Base-by-base conservation (phyloP, 2,329 filamentous ascomycete species). In the Ramichloridium luteum region DNA sequence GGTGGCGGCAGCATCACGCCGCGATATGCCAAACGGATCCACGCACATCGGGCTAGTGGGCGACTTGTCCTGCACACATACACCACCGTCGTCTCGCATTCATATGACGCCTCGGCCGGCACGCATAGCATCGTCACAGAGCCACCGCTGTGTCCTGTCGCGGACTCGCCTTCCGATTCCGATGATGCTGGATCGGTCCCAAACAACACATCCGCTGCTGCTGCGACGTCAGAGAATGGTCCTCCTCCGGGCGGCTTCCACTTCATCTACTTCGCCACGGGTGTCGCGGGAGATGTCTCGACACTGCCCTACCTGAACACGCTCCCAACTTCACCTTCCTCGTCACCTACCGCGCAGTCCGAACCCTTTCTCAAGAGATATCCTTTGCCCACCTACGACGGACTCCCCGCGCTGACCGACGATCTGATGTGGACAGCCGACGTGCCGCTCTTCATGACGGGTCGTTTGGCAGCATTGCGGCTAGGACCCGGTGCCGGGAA, bases 1-100 rank as follows among this genome's bases (percentile, higher is more conserved):
- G 74, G 77, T 11, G 82, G 82, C 2, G 81, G 81, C n/a, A 84
- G 77, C 53, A 72, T 86, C 41, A 84, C 75, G 3, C 75, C 78
- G 0, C 60, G 64, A 0, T 84, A 75, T 52, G 61, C 72, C 40
- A 80, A 77, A 50, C 64, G 74, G n/a, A 56, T 84, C 5, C 73
- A 77, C 50, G 58, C 67, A 4, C 73, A 81, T 45, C 52, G 70
- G 1, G 55, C 66, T 0, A 49, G 57, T 0, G 65, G 68, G 1
- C 62, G 61, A 8, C 56, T 80, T 3, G 60, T 62, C 5, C 55
- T 83, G 5, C 64, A 70, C 34, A 69, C 70, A 0, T 55, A 70
- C 31, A 83, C 76, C 0, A 63, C 53, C 2, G 60, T 86, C 5
- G 45, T 49, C 1, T 60, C 62, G 2, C 67, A 70, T 4, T 44